These are phyloP conservation scores for button mushroom (Agaricus bisporus) DNA, from an alignment of 768 basidiomycete genomes.

Conservation along the genomic window DNA sequence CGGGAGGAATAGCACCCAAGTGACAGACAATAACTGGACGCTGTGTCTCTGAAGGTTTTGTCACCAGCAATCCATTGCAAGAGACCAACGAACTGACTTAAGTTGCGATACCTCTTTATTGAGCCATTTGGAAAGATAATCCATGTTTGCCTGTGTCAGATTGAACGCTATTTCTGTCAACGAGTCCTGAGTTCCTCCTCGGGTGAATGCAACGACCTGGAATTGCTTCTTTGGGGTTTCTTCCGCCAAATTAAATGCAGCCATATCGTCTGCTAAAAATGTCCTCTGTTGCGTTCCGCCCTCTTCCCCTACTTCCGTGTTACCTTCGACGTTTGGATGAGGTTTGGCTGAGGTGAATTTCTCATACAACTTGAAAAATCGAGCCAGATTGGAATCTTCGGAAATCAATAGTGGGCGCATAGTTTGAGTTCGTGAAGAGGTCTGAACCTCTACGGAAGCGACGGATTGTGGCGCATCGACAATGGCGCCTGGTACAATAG, in stretches of 20 bases:
- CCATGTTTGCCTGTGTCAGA: conserved; percentile 19
- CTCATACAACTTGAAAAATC: conserved; percentile 5
- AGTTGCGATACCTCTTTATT: conserved; percentile 17
- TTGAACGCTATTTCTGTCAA: conserved; percentile 18
- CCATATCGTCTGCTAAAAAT: conserved; percentile 1
- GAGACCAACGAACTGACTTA: conserved; percentile 23
- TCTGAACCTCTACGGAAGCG: not conserved
- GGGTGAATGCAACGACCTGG: conserved; percentile 10
- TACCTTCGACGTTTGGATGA: not conserved
- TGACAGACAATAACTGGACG: conserved; percentile 35
- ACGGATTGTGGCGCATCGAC: not conserved
- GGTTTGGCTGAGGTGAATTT: not conserved
- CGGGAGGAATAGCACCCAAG: conserved; percentile 36
- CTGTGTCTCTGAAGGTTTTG: conserved; percentile 22
- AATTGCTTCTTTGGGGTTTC: conserved; percentile 18
- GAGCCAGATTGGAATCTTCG: conserved; percentile 4
- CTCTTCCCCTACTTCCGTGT: not conserved
- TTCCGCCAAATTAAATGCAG: not conserved
- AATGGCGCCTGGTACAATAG: not conserved
- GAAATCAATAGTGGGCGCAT: not conserved
- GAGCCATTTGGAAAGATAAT: conserved; percentile 29
- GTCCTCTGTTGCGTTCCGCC: not conserved
- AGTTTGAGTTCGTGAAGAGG: not conserved
- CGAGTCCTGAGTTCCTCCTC: conserved; percentile 8
- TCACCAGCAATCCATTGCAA: not conserved